phyloP scores from a whole-genome alignment of 2,329 filamentous ascomycete genomes.

The Exophiala bonariae region DNA sequence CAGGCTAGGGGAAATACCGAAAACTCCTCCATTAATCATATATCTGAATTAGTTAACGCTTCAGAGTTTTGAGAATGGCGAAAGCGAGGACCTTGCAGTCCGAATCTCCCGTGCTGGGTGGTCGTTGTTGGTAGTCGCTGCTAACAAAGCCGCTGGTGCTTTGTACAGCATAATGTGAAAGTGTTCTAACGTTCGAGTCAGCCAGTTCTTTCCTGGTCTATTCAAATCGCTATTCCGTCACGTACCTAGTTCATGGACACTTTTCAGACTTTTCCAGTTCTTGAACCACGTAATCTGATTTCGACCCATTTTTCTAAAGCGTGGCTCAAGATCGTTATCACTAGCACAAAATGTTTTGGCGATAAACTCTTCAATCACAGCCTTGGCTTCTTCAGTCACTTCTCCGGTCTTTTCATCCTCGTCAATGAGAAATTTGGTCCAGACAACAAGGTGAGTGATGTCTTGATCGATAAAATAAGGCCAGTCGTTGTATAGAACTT shows the following conservation, averaged over 20 bases:
- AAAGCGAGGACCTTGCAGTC: neutral
- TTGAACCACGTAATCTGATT: slow-evolving; percentile 80
- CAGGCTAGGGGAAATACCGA: too few species aligned
- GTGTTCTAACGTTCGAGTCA: slow-evolving; percentile 59
- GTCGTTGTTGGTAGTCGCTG: slow-evolving; percentile 71
- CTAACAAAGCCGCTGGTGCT: slow-evolving; percentile 68
- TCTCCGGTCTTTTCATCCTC: slow-evolving; percentile 68
- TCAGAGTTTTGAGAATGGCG: too few species aligned
- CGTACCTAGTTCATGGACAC: slow-evolving; percentile 67
- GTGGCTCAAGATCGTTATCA: slow-evolving; percentile 40
- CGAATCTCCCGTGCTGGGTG: slow-evolving; percentile 57
- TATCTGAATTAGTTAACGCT: too few species aligned
- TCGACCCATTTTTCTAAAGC: slow-evolving; percentile 19
- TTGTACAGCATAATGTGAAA: slow-evolving; percentile 91
- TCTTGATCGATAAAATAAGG: slow-evolving; percentile 79
- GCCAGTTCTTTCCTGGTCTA: neutral
- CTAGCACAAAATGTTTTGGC: slow-evolving; percentile 61
- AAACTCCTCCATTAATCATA: too few species aligned
- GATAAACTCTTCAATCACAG: slow-evolving; percentile 72
- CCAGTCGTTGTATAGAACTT: slow-evolving; percentile 86
- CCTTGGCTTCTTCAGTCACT: slow-evolving; percentile 63
- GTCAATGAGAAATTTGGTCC: slow-evolving; percentile 83
- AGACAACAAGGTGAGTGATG: slow-evolving; percentile 85
- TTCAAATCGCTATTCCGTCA: neutral
- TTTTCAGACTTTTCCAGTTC: slow-evolving; percentile 88